Conservation (phyloP, 2,329 filamentous ascomycete species). For the Xylaria hypoxylon region DNA sequence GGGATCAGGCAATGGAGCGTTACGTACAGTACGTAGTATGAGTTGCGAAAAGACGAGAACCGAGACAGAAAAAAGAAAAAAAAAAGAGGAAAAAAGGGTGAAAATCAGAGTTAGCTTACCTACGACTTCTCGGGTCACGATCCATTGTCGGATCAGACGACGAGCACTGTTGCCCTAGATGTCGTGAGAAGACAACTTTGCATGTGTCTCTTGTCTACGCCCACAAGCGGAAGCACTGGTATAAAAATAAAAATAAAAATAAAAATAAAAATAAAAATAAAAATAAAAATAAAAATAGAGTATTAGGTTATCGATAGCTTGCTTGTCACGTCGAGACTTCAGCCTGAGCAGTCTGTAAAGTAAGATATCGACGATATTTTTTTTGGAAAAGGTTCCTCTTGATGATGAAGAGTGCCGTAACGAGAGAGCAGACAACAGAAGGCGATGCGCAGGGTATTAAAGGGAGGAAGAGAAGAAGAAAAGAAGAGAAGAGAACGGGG, state of each 20-base stretch:
- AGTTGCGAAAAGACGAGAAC: background rate
- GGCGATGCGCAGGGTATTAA: background rate
- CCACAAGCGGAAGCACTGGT: slow-evolving; percentile 1
- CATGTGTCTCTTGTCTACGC: background rate
- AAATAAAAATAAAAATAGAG: background rate
- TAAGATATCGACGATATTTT: background rate
- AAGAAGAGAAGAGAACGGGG: background rate
- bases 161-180: slow-evolving; percentile 16
- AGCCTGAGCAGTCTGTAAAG: background rate
- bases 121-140: slow-evolving; percentile 50
- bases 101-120: slow-evolving; percentile 44
- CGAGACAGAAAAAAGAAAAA: background rate
- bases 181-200: slow-evolving; percentile 3
- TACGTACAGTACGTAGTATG: no score
- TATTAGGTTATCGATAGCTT: slow-evolving; percentile 15
- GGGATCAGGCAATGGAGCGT: background rate
- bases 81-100: slow-evolving; percentile 6
- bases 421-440: background rate
- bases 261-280: background rate
- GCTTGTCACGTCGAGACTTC: background rate
- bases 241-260: background rate
- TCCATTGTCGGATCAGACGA: slow-evolving; percentile 42
- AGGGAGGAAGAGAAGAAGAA: background rate
- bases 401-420: background rate
- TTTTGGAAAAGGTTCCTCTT: background rate